Evolutionary conservation across 2,329 filamentous ascomycete species (phyloP), one percentile per base, ranked within the genome.

Genomic region (Diaporthe sp.): DNA sequence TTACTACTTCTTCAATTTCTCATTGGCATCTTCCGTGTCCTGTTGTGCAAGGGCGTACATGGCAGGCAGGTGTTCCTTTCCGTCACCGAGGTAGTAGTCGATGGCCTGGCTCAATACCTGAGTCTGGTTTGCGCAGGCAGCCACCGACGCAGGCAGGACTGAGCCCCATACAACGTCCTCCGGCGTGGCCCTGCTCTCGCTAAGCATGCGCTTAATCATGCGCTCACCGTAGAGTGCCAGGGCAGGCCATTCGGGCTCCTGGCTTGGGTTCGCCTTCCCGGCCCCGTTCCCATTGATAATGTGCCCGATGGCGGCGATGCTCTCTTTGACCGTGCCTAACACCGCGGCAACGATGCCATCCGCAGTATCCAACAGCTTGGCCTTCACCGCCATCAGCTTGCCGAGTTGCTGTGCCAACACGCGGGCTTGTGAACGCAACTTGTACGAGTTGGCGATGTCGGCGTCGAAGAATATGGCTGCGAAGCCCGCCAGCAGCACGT

Each of bases 181-280:
- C 13, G 87, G 82, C 49, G 85, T 85, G 13, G 42, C 22, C 61
- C 90, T 84, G 0, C 89, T 89, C 68, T 84, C 85, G 39, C 90
- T 88, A 44, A 92, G 81, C 76, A 93, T 84, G 10, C 87, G 84
- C 72, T 88, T 85, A 68, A 92, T 87, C 82, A 92, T 87, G 68
- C 90, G 86, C 31, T 87, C 85, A 7, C 92, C 91, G 78, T 91
- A 92, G 60, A 90, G 87, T n/a, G 86, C 85, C 37, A 93, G 83
- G 2, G 82, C 75, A 17, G 88, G 84, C 70, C 83, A 84, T 76
- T 60, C 70, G 22, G 42, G 12, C 17, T 22, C n/a, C 22, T 6
- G 31, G 19, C 19, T 4, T 19, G 58, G 25, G 8, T 7, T 22
- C 6, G 42, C 15, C 31, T 60, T 19, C n/a, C 19, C 9, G 61